Conservation (phyloP, 257 asterid species). For the Echium plantagineum region DNA sequence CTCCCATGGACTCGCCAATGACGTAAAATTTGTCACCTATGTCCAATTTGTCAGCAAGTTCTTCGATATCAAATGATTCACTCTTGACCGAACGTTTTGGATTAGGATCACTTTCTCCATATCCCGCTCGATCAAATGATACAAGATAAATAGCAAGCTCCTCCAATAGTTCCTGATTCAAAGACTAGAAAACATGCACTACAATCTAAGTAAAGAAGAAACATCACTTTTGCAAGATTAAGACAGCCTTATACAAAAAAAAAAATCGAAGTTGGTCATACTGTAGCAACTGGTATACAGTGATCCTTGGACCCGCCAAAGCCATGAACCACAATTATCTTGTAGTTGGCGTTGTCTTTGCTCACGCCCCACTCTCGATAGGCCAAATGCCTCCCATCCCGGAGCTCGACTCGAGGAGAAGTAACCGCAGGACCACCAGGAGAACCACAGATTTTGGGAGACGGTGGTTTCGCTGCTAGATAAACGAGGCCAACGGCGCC, state of each 20-base stretch:
- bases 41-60: slow-evolving; percentile 63
- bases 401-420: slow-evolving; percentile 54
- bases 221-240: no score
- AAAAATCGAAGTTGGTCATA: slow-evolving; percentile 18
- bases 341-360: slow-evolving; percentile 54
- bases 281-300: slow-evolving; percentile 40
- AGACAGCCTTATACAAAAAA: neutral
- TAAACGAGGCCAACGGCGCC: slow-evolving; percentile 48
- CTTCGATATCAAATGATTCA: slow-evolving; percentile 83
- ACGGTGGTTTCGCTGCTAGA: slow-evolving; percentile 40
- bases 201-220: neutral
- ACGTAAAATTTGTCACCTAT: slow-evolving; percentile 58
- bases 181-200: neutral
- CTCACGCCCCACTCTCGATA: slow-evolving; percentile 57
- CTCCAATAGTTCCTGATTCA: slow-evolving; percentile 42
- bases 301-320: slow-evolving; percentile 57
- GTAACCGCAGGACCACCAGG: slow-evolving; percentile 68
- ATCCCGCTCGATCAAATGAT: no score
- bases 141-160: slow-evolving; percentile 45
- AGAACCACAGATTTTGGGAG: no score
- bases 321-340: slow-evolving; percentile 55
- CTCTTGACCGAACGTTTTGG: no score
- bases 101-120: no score
- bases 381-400: slow-evolving; percentile 67
- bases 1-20: slow-evolving; percentile 74